A percentile compares a stretch with the other conserved stretches of the same genome.
Conservation (phyloP, 305 asterid genomes). For the Rubia occidens region DNA sequence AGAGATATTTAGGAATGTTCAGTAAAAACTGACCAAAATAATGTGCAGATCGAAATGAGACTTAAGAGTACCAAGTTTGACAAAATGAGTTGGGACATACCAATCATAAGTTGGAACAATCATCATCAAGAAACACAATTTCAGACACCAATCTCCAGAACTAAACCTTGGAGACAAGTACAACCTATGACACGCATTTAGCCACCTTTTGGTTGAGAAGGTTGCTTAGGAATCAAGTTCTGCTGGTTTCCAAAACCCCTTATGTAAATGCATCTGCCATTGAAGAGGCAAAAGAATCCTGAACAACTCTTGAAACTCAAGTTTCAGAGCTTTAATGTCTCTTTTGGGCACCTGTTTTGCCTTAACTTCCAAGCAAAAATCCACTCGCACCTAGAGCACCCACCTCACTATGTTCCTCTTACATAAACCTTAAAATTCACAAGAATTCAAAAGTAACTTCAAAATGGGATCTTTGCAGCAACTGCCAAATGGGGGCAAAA, state of each 20-base stretch:
- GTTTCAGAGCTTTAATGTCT: constrained; percentile 38
- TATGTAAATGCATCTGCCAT: constrained; percentile 7
- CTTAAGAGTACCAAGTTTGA: no score
- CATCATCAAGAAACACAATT: neutral
- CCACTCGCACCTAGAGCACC: constrained; percentile 33
- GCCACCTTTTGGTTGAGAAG: constrained; percentile 19
- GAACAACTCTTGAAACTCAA: constrained; percentile 55
- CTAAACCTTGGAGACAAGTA: neutral
- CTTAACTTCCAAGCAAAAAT: constrained; percentile 90
- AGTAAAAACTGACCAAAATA: no score
- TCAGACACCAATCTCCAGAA: neutral
- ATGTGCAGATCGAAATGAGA: no score
- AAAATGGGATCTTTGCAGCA: constrained; percentile 54
- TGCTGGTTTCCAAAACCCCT: constrained; percentile 21
- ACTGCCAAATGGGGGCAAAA: constrained; percentile 36
- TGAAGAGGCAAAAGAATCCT: constrained; percentile 22
- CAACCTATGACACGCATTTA: constrained; percentile 3
- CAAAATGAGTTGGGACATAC: neutral
- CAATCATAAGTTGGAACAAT: constrained; percentile 6
- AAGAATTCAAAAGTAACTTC: constrained; percentile 11
- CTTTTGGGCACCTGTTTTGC: constrained; percentile 41
- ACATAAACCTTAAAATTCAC: constrained; percentile 23
- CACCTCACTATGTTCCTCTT: constrained; percentile 31
- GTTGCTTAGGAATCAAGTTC: constrained; percentile 69
- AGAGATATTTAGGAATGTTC: no score